Percentiles rank a stretch among this genome's conserved stretches.
Conservation (phyloP, 108 stramenopile species). For the Schizochytrium sp. region DNA sequence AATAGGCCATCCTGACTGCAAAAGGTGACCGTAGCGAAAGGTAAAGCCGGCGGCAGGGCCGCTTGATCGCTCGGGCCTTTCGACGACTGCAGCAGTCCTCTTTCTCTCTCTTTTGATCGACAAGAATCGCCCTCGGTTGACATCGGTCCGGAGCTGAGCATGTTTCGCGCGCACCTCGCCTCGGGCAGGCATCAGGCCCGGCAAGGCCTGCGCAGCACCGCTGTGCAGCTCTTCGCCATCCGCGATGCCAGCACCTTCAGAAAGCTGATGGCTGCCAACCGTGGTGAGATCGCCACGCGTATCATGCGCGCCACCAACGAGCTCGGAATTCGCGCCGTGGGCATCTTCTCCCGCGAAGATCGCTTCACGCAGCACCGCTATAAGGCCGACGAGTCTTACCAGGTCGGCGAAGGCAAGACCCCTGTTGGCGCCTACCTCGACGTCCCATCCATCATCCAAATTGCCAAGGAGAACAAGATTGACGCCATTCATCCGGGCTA, state of each 20-base stretch:
- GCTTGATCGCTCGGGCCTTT: no score
- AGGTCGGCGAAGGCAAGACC: slow-evolving; percentile 24
- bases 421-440: slow-evolving; percentile 86
- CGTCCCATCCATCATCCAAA: slow-evolving; percentile 67
- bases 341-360: slow-evolving; percentile 73
- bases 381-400: slow-evolving; percentile 83
- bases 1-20: no score
- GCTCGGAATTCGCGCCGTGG: slow-evolving; percentile 58
- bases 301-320: slow-evolving; percentile 83
- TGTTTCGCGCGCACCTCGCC: neutral
- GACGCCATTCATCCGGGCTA: slow-evolving; percentile 75
- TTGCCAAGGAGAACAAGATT: slow-evolving; percentile 64
- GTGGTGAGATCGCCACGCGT: slow-evolving; percentile 84
- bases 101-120: no score
- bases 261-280: slow-evolving; percentile 66
- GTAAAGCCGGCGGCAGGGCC: no score
- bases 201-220: neutral
- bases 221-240: neutral
- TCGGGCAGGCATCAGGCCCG: neutral
- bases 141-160: neutral
- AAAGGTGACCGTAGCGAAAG: no score
- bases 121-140: no score
- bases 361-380: slow-evolving; percentile 91
- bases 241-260: neutral
- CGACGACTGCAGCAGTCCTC: no score